Base-by-base conservation (phyloP, 2,329 filamentous ascomycete genomes). In the Periglandula ipomoeae region DNA sequence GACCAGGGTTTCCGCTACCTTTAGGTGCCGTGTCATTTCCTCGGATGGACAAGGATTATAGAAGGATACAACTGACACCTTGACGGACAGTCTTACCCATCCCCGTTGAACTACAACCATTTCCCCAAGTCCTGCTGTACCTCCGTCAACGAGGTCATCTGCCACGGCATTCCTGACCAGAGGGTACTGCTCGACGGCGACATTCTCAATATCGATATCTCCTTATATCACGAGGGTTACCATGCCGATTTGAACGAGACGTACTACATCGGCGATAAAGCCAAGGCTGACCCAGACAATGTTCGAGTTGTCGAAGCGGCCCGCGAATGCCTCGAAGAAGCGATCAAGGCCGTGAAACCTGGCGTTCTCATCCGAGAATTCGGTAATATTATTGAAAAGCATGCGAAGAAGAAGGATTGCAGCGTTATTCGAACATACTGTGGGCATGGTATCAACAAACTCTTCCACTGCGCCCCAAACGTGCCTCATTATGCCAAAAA, bases 91-190 rank as follows among this genome's bases (percentile, higher is more conserved):
- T 87, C 89, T 9, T 97, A 97, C 65, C 91, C 91, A 0, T 96
- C 91, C 1, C 89, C 91, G 1, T 74, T 97, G 30, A 96, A 96
- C 72, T 97, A 97, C 71, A 87, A 87, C 73, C 76, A 90, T 67
- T 98, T 97, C 70, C 93, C 93, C 56, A 98, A 98, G 72, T 98
- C 93, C 0, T 87, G 96, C 53, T 98, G 93, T 70, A 97, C 91
- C 3, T 97, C 91, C 3, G 71, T 87, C 44, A 98, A 98, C 73
- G 93, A 98, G 70, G 87, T 95, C 55, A 97, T 98, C 66, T 98
- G 93, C 73, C 93, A 98, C 74, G 93, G 93, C 47, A 98, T 98
- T 55, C 93, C 93, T 15, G 93, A 98, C 62, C 82, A 95, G 65
- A 82, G 93, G 48, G 75, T 86, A 7, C 76, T 98, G 1, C 70